Evolutionary conservation across 768 basidiomycete genomes (phyloP), one percentile per base, ranked within the genome.

Genomic region (Leccinum uliginosum): DNA sequence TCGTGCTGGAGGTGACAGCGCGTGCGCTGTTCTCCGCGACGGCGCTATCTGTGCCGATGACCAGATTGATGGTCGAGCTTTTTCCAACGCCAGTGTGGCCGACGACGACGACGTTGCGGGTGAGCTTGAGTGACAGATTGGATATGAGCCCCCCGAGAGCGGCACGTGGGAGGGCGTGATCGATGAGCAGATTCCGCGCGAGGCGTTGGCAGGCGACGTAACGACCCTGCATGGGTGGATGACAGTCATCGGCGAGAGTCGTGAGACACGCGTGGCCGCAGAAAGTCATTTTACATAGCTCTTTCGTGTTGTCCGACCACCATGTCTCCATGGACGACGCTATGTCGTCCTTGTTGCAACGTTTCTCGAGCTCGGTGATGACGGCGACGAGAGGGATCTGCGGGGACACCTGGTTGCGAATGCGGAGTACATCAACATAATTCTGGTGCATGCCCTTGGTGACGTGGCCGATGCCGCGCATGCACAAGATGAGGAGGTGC

Each of bases 41-140:
- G 9, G 66, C 67, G 32, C 61, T 63, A 12, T 66, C 59, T 47
- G 38, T 2, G 17, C 59, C 65, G 9, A 56, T 32, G 11, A 63
- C 55, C 1, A 67, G 44, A 38, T 67, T 67, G 24, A 67, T 51
- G 26, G 54, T 34, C 3, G 65, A 68, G 43, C 66, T 66, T 56
- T 67, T 67, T 24, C 65, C 65, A 6, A 54, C 61, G 21, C 65
- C 78, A 0, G 71, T 71, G 58, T 76, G 74, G 4, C 77, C 77
- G 15, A 78, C 77, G 19, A 78, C 49, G 47, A 79, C 62, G 49
- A 78, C 56, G 50, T 74, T 69, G 46, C 60, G 58, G 27, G 59
- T 63, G 40, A 65, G 57, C 17, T 68, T 66, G 51, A 55, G 26
- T 32, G 48, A 12, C 7, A 32, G 19, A 34, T n/a, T 50, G 49